Evolutionary conservation across 495 filamentous ascomycete genomes (phyloP).

Genomic region (Cenococcum geophilum): DNA sequence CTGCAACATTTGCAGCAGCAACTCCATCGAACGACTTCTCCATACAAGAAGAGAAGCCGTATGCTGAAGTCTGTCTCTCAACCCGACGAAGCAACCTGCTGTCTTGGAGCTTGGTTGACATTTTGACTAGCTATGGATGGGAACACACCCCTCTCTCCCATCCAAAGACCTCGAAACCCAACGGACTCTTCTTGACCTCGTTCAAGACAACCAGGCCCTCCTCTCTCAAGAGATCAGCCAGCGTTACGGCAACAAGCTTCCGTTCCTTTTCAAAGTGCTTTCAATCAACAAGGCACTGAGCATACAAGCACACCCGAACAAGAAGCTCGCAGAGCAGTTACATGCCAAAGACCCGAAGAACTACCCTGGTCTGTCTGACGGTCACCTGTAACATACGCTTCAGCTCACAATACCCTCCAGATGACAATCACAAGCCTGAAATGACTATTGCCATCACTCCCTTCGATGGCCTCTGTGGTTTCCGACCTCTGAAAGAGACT

Average conservation of each 20-base stretch:
- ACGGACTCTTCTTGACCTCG: slow-evolving; percentile 81
- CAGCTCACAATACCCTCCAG: slow-evolving; percentile 36
- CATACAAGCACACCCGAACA: slow-evolving; percentile 97
- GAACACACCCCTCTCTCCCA: slow-evolving; percentile 90
- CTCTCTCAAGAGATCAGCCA: slow-evolving; percentile 64
- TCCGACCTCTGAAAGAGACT: slow-evolving; percentile 82
- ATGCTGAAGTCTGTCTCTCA: slow-evolving; percentile 37
- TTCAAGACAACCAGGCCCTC: slow-evolving; percentile 79
- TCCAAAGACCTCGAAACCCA: slow-evolving; percentile 82
- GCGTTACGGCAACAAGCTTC: slow-evolving; percentile 71
- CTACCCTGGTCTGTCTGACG: slow-evolving; percentile 59
- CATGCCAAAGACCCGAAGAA: slow-evolving; percentile 83
- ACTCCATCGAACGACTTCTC: slow-evolving; percentile 34
- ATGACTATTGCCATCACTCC: slow-evolving; percentile 97
- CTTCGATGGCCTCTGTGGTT: slow-evolving; percentile 94
- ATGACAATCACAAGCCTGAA: slow-evolving; percentile 99
- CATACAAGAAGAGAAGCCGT: slow-evolving; percentile 40
- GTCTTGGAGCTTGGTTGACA: slow-evolving; percentile 3
- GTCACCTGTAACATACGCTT: not conserved
- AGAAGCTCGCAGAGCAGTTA: slow-evolving; percentile 86
- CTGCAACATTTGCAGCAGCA: slow-evolving; percentile 39
- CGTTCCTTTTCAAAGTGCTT: slow-evolving; percentile 96
- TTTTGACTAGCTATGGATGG: slow-evolving; percentile 82
- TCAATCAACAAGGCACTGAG: slow-evolving; percentile 89
- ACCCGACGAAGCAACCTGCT: not conserved